Conservation (phyloP, 306 rosid species). For the Lupinus albus region DNA sequence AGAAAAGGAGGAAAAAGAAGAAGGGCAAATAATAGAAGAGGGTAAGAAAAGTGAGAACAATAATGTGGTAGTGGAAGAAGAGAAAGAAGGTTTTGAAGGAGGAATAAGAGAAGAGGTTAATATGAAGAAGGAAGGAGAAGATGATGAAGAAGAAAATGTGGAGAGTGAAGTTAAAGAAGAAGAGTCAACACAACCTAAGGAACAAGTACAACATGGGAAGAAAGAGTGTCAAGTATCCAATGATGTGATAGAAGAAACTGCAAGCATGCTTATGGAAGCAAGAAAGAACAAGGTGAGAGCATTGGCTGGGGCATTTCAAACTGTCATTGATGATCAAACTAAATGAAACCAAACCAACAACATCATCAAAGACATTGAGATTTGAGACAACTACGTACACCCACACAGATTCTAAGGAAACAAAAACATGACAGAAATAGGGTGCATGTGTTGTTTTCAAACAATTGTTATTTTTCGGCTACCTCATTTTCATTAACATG, state of each 20-base stretch:
- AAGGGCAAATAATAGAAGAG: conserved; percentile 21
- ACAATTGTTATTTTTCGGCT: background rate
- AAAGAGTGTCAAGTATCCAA: conserved; percentile 65
- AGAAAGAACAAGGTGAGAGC: conserved; percentile 81
- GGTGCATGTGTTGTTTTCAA: background rate
- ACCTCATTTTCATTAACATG: conserved; percentile 24
- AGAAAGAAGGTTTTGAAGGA: conserved; percentile 33
- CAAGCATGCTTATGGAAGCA: conserved; percentile 58
- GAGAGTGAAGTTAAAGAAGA: conserved; percentile 34
- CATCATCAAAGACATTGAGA: background rate
- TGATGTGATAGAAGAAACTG: conserved; percentile 70
- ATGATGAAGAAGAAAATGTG: conserved; percentile 30
- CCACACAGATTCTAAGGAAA: background rate
- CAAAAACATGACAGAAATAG: background rate
- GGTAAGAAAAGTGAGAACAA: conserved; percentile 31
- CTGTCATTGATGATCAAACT: conserved; percentile 81
- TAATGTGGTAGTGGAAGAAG: conserved; percentile 32
- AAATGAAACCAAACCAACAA: conserved; percentile 44
- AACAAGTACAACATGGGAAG: conserved; percentile 43
- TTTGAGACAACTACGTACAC: background rate
- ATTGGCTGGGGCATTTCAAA: conserved; percentile 91
- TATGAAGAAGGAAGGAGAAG: conserved; percentile 24
- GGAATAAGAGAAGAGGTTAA: conserved; percentile 26
- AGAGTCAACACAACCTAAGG: conserved; percentile 20
- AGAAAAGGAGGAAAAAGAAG: conserved; percentile 40